Conservation (phyloP, 2,329 filamentous ascomycete genomes). For the Penicillium sp. region DNA sequence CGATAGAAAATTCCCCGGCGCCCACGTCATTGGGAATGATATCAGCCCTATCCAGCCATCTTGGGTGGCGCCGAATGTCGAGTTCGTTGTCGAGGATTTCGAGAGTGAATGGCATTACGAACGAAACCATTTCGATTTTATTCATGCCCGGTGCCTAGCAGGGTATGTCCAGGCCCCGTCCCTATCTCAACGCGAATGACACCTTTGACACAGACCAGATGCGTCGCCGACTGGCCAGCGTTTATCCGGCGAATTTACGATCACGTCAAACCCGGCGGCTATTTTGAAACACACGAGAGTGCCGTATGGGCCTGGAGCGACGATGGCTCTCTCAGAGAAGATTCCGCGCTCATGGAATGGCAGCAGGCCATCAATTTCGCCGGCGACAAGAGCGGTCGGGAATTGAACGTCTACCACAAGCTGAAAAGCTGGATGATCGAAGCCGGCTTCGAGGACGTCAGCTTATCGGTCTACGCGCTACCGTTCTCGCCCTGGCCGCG, state of each 20-base stretch:
- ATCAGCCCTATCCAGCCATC: conserved; percentile 37
- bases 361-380: conserved; percentile 19
- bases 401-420: conserved; percentile 23
- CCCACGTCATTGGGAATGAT: conserved; percentile 35
- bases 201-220: conserved; percentile 9
- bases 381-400: conserved; percentile 18
- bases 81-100: conserved; percentile 31
- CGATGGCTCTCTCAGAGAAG: conserved; percentile 13
- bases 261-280: conserved; percentile 27
- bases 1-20: conserved; percentile 29
- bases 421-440: conserved; percentile 25
- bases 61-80: conserved; percentile 28
- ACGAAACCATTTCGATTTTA: conserved; percentile 26
- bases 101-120: conserved; percentile 26
- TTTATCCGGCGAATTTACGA: conserved; percentile 14
- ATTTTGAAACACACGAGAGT: conserved; percentile 27
- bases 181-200: background rate
- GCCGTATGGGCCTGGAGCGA: conserved; percentile 20
- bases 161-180: conserved; percentile 19
- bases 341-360: conserved; percentile 21
- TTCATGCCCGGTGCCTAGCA: conserved; percentile 27
- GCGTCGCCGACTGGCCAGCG: conserved; percentile 14
- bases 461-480: conserved; percentile 10
- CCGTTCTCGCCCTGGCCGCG: conserved; percentile 18
- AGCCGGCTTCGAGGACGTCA: conserved; percentile 20